A percentile compares a stretch with the other conserved stretches of the same genome.
Conservation (phyloP, 768 basidiomycete genomes). For the Fistulinella prunicolor region DNA sequence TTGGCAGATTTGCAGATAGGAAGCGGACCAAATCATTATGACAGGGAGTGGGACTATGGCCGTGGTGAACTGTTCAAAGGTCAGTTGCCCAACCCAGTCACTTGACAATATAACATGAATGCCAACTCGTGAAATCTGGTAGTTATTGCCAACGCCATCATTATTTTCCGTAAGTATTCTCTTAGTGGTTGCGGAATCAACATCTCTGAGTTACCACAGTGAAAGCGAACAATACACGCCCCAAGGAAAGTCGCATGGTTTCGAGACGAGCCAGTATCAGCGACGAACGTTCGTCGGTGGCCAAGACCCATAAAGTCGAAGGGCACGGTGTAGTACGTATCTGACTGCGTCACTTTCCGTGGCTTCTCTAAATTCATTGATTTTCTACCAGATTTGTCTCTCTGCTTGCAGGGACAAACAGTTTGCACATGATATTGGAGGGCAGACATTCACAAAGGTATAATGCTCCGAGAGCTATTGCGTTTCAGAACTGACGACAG, state of each 20-base stretch:
- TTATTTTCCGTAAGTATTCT: slow-evolving; percentile 11
- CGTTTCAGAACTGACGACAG: neutral
- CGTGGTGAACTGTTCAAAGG: slow-evolving; percentile 17
- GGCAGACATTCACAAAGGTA: slow-evolving; percentile 28
- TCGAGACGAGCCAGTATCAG: slow-evolving; percentile 9
- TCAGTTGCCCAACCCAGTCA: neutral
- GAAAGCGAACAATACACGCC: slow-evolving; percentile 1
- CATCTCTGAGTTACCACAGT: slow-evolving; percentile 4
- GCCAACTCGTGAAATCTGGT: neutral
- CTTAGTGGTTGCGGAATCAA: neutral
- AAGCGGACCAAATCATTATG: slow-evolving; percentile 12
- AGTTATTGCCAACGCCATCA: slow-evolving; percentile 8
- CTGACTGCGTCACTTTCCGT: neutral
- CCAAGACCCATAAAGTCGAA: slow-evolving; percentile 4
- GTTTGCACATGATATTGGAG: slow-evolving; percentile 20
- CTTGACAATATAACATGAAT: neutral
- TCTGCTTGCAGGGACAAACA: slow-evolving; percentile 27
- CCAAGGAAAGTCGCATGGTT: neutral
- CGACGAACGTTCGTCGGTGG: slow-evolving; percentile 4
- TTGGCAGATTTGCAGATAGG: slow-evolving; percentile 18
- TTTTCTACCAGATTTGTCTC: slow-evolving; percentile 19
- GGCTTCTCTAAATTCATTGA: neutral
- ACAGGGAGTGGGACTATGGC: slow-evolving; percentile 13
- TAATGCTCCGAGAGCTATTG: neutral
- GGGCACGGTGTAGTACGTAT: slow-evolving; percentile 20